Evolutionary conservation across 108 stramenopile genomes (phyloP).

Genomic region (Hondaea fermentalgiana): DNA sequence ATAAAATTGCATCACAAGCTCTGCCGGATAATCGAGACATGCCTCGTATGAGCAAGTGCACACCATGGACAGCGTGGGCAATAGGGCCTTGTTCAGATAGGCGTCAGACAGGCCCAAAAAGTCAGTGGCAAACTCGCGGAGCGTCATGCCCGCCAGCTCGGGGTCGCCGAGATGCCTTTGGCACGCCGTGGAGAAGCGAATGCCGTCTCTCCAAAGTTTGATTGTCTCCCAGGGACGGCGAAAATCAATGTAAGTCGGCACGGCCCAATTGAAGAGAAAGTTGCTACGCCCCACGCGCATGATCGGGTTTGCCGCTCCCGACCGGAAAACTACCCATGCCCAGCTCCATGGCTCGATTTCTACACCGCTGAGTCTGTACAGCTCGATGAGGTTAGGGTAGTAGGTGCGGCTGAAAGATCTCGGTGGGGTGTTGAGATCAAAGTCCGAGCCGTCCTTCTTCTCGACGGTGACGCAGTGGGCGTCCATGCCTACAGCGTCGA

Average conservation of each 20-base stretch:
- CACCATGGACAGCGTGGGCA: slow-evolving; percentile 5
- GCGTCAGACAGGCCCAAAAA: background rate
- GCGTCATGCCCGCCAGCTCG: background rate
- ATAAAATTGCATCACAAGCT: background rate
- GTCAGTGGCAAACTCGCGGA: background rate
- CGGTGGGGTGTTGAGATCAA: background rate
- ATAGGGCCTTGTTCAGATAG: background rate
- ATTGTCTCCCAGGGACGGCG: background rate
- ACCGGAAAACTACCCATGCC: background rate
- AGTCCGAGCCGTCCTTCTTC: background rate
- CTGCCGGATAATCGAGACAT: background rate
- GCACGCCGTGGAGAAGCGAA: background rate
- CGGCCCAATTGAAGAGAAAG: background rate
- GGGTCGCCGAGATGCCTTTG: background rate
- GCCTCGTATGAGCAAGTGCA: background rate
- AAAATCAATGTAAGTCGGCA: background rate
- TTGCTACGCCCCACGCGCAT: background rate
- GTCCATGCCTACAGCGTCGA: background rate
- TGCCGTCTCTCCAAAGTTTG: background rate
- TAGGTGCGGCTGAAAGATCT: background rate
- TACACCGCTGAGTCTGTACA: background rate
- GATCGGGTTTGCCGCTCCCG: background rate
- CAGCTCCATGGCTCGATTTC: slow-evolving; percentile 11
- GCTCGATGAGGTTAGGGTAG: slow-evolving; percentile 12
- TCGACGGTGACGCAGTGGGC: background rate